phyloP scores from a whole-genome alignment of 2,329 filamentous ascomycete species.

The Alternaria triticimaculans region DNA sequence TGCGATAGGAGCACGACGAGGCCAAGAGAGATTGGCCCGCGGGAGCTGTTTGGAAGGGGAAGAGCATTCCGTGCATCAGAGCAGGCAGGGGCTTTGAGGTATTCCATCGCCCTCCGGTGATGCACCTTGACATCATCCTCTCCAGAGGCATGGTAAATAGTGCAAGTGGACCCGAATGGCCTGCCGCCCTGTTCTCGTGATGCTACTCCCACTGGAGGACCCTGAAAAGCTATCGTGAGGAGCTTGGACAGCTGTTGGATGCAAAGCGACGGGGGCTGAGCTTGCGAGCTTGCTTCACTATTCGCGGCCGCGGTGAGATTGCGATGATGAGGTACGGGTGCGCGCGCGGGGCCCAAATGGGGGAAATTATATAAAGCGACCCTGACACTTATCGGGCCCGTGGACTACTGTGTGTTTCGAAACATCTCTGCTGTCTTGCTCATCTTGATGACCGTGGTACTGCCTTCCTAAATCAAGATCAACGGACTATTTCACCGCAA shows the following conservation, averaged over 20 bases:
- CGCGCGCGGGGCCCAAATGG: conserved; percentile 11
- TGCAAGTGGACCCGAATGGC: background rate
- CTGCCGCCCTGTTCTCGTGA: background rate
- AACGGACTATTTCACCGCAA: background rate
- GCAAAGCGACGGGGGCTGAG: conserved; percentile 15
- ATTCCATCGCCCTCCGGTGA: background rate
- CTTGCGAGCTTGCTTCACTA: conserved; percentile 15
- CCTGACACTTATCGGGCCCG: background rate
- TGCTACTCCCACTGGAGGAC: conserved; percentile 1
- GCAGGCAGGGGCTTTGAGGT: background rate
- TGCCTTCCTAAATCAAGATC: background rate
- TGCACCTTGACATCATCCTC: conserved; percentile 6
- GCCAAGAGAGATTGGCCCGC: background rate
- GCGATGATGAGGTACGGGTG: conserved; percentile 13
- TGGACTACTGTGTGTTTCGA: conserved; percentile 7
- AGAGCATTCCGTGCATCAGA: background rate
- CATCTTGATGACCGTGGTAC: conserved; percentile 6
- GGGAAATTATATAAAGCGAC: conserved; percentile 19
- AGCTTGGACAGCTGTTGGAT: conserved; percentile 2
- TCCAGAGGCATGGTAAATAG: background rate
- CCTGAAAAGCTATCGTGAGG: conserved; percentile 3
- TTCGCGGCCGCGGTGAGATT: conserved; percentile 14
- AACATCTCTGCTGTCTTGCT: conserved; percentile 1
- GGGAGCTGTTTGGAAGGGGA: background rate
- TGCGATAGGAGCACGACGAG: conserved; percentile 4